phyloP scores from a whole-genome alignment of 1,139 yeast genomes.

The Magnusiomyces tetraspermus region DNA sequence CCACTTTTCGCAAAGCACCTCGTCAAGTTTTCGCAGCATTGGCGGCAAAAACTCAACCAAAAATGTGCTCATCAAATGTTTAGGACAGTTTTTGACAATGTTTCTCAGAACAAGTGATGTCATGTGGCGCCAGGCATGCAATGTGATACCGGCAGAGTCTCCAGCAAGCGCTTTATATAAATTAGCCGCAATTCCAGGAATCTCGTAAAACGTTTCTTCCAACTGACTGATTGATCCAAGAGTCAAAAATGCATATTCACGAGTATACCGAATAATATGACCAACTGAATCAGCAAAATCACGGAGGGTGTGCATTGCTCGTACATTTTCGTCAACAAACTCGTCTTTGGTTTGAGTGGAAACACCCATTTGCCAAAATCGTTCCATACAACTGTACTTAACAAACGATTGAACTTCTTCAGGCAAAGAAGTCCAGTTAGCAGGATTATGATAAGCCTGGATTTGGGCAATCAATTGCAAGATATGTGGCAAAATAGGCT shows the following conservation, averaged over 20 bases:
- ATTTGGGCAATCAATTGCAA: slow-evolving; percentile 79
- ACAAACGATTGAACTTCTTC: slow-evolving; percentile 86
- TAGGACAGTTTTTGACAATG: slow-evolving; percentile 82
- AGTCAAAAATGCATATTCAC: slow-evolving; percentile 90
- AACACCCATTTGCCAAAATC: slow-evolving; percentile 98
- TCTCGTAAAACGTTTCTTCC: slow-evolving; percentile 79
- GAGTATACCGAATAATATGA: slow-evolving; percentile 85
- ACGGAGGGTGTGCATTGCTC: slow-evolving; percentile 83
- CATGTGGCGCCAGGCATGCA: slow-evolving; percentile 97
- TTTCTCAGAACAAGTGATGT: slow-evolving; percentile 80
- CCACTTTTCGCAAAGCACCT: slow-evolving; percentile 66
- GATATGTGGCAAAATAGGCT: slow-evolving; percentile 85
- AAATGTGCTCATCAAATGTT: slow-evolving; percentile 53
- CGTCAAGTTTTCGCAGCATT: slow-evolving; percentile 62
- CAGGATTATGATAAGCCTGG: slow-evolving; percentile 90
- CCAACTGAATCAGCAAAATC: slow-evolving; percentile 99
- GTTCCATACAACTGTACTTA: slow-evolving; percentile 74
- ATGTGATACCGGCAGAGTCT: slow-evolving; percentile 74
- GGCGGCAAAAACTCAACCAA: slow-evolving; percentile 71
- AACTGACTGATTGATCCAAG: slow-evolving; percentile 83
- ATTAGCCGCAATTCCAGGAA: slow-evolving; percentile 67
- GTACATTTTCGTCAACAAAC: slow-evolving; percentile 87
- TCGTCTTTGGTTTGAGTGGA: slow-evolving; percentile 91
- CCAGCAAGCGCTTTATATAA: slow-evolving; percentile 84
- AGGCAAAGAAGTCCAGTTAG: slow-evolving; percentile 81